Percentiles rank a stretch among this genome's conserved stretches.
These are phyloP conservation scores for Corchorus capsularis DNA, from an alignment of 345 rosid genomes.

Conservation along the genomic window DNA sequence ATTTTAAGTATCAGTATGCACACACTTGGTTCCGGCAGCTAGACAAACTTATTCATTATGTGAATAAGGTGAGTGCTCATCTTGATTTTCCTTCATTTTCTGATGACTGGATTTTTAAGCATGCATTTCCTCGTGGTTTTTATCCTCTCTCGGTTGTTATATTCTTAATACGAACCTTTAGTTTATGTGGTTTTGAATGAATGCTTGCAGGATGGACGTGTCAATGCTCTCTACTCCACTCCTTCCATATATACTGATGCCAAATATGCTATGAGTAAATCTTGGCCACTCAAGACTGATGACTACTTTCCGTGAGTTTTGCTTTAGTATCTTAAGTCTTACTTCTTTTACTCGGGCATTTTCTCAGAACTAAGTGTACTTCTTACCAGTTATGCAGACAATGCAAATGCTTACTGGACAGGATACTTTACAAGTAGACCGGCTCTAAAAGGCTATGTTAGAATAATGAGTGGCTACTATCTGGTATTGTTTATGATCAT, in stretches of 20 bases:
- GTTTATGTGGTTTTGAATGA: constrained; percentile 15
- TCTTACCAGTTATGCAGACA: constrained; percentile 87
- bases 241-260: constrained; percentile 99
- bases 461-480: constrained; percentile 90
- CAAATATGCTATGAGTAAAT: constrained; percentile 65
- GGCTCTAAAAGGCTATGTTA: constrained; percentile 84
- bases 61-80: constrained; percentile 65
- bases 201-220: constrained; percentile 81
- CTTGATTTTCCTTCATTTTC: constrained; percentile 1
- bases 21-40: constrained; percentile 87
- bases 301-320: constrained; percentile 95
- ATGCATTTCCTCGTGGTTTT: background rate
- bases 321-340: constrained; percentile 14
- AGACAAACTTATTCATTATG: constrained; percentile 98
- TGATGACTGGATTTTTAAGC: constrained; percentile 15
- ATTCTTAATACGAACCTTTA: background rate
- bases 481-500: constrained; percentile 51
- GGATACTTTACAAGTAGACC: constrained; percentile 96
- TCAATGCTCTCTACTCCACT: constrained; percentile 93
- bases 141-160: background rate
- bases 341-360: constrained; percentile 8
- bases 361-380: constrained; percentile 28
- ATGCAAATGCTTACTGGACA: constrained; percentile 92
- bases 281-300: constrained; percentile 86
- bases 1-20: constrained; percentile 95